A percentile compares a stretch with the other conserved stretches of the same genome.
These are phyloP conservation scores for Xerocomellus intermedius DNA, from an alignment of 768 basidiomycete genomes.

Conservation along the genomic window DNA sequence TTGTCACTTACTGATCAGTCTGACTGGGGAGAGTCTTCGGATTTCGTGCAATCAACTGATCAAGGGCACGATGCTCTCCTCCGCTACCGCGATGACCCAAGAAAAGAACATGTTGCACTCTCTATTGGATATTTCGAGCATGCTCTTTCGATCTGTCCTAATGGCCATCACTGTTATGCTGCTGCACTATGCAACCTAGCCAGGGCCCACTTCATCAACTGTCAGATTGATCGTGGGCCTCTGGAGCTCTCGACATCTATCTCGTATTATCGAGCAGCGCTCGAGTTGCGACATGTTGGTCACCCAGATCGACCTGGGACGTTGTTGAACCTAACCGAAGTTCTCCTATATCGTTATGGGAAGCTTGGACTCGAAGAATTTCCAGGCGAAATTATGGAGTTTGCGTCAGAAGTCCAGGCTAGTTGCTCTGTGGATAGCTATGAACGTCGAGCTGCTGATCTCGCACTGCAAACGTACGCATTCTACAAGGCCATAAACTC, in stretches of 20 bases:
- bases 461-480: neutral
- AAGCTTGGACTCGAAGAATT: neutral
- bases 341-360: neutral
- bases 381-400: neutral
- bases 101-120: neutral
- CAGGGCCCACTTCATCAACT: neutral
- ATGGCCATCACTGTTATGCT: neutral
- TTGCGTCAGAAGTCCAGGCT: neutral
- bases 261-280: conserved; percentile 3
- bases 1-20: neutral
- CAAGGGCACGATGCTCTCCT: conserved; percentile 1
- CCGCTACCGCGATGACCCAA: neutral
- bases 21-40: neutral
- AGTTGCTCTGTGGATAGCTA: neutral
- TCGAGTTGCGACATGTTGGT: neutral
- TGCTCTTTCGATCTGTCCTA: conserved; percentile 3
- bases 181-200: conserved; percentile 13
- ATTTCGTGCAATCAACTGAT: neutral
- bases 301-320: conserved; percentile 10
- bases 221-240: neutral
- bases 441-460: neutral
- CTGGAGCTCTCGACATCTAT: neutral
- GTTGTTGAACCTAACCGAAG: neutral
- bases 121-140: conserved; percentile 1
- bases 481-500: neutral